Percentiles rank a stretch among this genome's conserved stretches.
Evolutionary conservation across 2,329 filamentous ascomycete genomes (phyloP).

Genomic region (Plectosphaerella sp.): DNA sequence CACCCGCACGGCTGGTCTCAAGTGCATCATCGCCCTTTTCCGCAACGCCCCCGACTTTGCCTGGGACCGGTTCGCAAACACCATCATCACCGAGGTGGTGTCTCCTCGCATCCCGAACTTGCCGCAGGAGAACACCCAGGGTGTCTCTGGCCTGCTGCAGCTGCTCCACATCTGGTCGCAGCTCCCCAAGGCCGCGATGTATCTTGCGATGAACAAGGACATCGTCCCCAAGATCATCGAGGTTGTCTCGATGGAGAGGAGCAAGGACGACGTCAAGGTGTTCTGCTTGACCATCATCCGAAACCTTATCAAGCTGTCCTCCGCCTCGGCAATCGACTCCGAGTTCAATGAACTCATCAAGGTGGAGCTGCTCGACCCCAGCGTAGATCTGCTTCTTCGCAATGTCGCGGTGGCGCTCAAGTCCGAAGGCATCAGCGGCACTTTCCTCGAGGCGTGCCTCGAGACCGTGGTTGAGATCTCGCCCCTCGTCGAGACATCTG

Average conservation of each 20-base stretch:
- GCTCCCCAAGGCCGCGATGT: slow-evolving; percentile 59
- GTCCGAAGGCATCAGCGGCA: slow-evolving; percentile 56
- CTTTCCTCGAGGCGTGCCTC: slow-evolving; percentile 75
- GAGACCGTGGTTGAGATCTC: slow-evolving; percentile 74
- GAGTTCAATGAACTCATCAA: slow-evolving; percentile 53
- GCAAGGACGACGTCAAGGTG: slow-evolving; percentile 81
- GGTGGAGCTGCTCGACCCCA: slow-evolving; percentile 50
- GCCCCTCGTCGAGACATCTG: slow-evolving; percentile 60
- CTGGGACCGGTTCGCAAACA: slow-evolving; percentile 66
- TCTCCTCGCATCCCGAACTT: slow-evolving; percentile 74
- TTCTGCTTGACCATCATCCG: slow-evolving; percentile 75
- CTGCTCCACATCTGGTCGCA: slow-evolving; percentile 79
- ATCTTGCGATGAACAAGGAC: slow-evolving; percentile 58
- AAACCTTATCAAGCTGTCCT: slow-evolving; percentile 59
- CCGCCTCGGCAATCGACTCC: slow-evolving; percentile 47
- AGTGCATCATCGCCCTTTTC: slow-evolving; percentile 77
- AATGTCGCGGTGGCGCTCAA: slow-evolving; percentile 66
- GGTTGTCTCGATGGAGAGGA: slow-evolving; percentile 65
- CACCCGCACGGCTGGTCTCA: slow-evolving; percentile 69
- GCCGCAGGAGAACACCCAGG: slow-evolving; percentile 81
- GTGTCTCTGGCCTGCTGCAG: slow-evolving; percentile 76
- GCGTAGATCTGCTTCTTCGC: slow-evolving; percentile 56
- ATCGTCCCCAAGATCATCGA: slow-evolving; percentile 70
- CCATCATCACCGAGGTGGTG: slow-evolving; percentile 71
- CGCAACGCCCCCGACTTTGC: slow-evolving; percentile 65